A percentile compares a stretch with the other conserved stretches of the same genome.
These are phyloP conservation scores for Brettanomyces bruxellensis DNA, from an alignment of 805 yeast species.

Conservation along the genomic window DNA sequence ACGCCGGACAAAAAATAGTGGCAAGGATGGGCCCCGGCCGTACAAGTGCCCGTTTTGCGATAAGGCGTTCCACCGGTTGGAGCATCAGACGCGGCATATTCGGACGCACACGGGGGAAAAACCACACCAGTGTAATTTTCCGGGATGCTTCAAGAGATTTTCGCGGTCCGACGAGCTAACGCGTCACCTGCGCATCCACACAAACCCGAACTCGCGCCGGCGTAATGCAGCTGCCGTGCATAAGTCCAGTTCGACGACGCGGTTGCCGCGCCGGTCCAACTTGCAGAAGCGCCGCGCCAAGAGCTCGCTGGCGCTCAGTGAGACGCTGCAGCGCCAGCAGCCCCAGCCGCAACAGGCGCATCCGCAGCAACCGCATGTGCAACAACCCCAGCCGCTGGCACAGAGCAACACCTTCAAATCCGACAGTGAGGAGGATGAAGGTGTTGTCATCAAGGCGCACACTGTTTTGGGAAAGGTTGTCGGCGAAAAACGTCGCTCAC, in stretches of 20 bases:
- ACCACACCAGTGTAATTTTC: slow-evolving; percentile 77
- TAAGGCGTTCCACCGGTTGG: slow-evolving; percentile 80
- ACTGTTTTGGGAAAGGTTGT: not conserved
- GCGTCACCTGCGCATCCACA: slow-evolving; percentile 75
- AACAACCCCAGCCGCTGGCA: not conserved
- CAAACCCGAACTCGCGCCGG: slow-evolving; percentile 37
- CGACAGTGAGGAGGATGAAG: slow-evolving; percentile 6
- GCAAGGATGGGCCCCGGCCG: slow-evolving; percentile 41
- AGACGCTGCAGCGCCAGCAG: not conserved
- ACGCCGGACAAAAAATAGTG: slow-evolving; percentile 16
- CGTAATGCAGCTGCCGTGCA: slow-evolving; percentile 9
- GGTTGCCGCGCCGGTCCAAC: slow-evolving; percentile 6
- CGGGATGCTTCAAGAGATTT: slow-evolving; percentile 77
- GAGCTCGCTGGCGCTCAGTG: not conserved
- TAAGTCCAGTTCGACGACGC: slow-evolving; percentile 9
- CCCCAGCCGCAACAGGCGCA: too few relatives aligned
- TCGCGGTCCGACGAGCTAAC: slow-evolving; percentile 80
- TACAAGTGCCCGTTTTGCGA: slow-evolving; percentile 79
- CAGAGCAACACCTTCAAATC: slow-evolving; percentile 1
- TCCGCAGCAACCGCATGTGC: not conserved
- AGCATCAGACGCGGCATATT: slow-evolving; percentile 86
- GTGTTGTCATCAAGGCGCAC: slow-evolving; percentile 3
- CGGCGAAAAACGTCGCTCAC: not conserved
- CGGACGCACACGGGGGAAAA: slow-evolving; percentile 92
- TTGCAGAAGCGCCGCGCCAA: slow-evolving; percentile 2